These are phyloP conservation scores for Rhododendron griersonianum DNA, from an alignment of 148 eudicot genomes.

Conservation along the genomic window DNA sequence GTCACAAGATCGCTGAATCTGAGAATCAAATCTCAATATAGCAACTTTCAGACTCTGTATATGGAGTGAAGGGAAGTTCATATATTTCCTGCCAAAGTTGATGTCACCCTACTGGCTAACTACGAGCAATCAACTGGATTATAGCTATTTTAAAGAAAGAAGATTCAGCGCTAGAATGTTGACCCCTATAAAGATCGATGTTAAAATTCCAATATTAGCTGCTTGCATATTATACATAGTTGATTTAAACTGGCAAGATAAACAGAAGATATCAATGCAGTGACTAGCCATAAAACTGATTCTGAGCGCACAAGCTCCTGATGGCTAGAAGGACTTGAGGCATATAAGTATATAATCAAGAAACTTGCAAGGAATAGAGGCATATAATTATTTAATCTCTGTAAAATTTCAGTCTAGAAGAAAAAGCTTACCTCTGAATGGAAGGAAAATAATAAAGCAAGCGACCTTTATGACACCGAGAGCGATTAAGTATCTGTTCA, in stretches of 20 bases:
- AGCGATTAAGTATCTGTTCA: conserved; percentile 57
- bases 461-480: conserved; percentile 97
- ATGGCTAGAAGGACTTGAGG: neutral
- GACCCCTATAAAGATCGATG: neutral
- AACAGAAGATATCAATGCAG: neutral
- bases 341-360: neutral
- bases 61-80: neutral
- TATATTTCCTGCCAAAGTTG: neutral
- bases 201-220: neutral
- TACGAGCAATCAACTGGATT: conserved; percentile 1
- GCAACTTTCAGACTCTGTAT: neutral
- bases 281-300: neutral
- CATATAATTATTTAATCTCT: neutral
- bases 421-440: conserved; percentile 41
- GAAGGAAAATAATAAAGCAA: conserved; percentile 89
- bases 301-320: neutral
- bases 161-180: neutral
- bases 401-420: neutral
- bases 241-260: neutral
- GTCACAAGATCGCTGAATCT: neutral
- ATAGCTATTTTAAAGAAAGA: neutral
- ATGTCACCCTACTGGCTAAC: neutral
- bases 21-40: neutral
- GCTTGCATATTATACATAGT: neutral
- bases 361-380: neutral